Conservation (phyloP, 2,329 filamentous ascomycete genomes). For the Mariannaea sp. region DNA sequence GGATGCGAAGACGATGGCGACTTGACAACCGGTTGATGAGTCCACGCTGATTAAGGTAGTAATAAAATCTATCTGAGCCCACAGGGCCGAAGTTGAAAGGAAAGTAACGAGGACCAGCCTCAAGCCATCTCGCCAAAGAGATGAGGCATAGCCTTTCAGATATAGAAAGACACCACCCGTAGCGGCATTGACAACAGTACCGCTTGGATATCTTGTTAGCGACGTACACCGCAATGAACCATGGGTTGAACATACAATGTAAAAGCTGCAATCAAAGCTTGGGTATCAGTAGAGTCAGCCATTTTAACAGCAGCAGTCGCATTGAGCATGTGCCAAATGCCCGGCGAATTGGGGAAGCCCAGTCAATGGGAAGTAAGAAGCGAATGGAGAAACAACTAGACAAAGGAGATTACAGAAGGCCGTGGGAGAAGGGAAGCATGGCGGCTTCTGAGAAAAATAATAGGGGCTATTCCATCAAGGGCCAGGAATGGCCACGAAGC, state of each 20-base stretch:
- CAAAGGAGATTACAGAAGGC: conserved; percentile 28
- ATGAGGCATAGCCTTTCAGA: conserved; percentile 53
- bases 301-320: conserved; percentile 42
- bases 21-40: conserved; percentile 54
- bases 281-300: conserved; percentile 50
- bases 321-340: conserved; percentile 3
- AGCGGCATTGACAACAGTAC: conserved; percentile 59
- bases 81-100: conserved; percentile 55
- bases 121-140: conserved; percentile 60
- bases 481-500: conserved; percentile 10
- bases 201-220: conserved; percentile 45
- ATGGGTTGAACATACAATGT: conserved; percentile 52
- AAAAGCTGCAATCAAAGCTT: conserved; percentile 59
- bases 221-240: conserved; percentile 8
- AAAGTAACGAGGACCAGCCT: conserved; percentile 67
- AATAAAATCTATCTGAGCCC: conserved; percentile 59
- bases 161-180: conserved; percentile 52
- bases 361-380: conserved; percentile 38
- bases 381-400: conserved; percentile 38
- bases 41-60: conserved; percentile 52
- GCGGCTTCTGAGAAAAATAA: conserved; percentile 22
- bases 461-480: conserved; percentile 18
- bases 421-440: conserved; percentile 18
- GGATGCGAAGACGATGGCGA: conserved; percentile 56
- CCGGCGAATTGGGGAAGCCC: conserved; percentile 9